Conservation (phyloP, 805 yeast species). For the Pichia cabralensis region DNA sequence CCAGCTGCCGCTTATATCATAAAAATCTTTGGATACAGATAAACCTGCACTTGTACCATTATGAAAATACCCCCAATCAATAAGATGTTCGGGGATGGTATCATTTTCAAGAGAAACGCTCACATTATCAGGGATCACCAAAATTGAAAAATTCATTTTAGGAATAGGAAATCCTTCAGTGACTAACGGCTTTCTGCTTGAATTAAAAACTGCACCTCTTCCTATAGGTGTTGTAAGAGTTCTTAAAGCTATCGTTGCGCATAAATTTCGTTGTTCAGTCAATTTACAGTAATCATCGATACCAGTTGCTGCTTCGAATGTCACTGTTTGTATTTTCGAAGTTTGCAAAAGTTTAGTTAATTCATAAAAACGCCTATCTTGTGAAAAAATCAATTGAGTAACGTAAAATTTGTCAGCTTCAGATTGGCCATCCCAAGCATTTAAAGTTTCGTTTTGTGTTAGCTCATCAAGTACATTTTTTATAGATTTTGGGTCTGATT, state of each 20-base stretch:
- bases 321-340: slow-evolving; percentile 50
- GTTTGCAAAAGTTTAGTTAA: slow-evolving; percentile 64
- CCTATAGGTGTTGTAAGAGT: slow-evolving; percentile 74
- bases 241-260: slow-evolving; percentile 53
- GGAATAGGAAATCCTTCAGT: slow-evolving; percentile 83
- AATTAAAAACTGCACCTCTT: slow-evolving; percentile 60
- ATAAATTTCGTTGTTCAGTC: slow-evolving; percentile 44
- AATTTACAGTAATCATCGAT: slow-evolving; percentile 47
- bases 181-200: slow-evolving; percentile 63
- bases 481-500: slow-evolving; percentile 16
- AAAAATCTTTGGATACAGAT: slow-evolving; percentile 52
- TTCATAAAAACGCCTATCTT: slow-evolving; percentile 73
- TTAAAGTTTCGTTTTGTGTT: slow-evolving; percentile 34
- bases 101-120: slow-evolving; percentile 53
- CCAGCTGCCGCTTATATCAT: slow-evolving; percentile 83
- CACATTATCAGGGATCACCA: slow-evolving; percentile 53
- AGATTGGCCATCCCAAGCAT: slow-evolving; percentile 62
- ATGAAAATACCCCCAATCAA: slow-evolving; percentile 84
- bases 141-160: slow-evolving; percentile 55
- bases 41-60: slow-evolving; percentile 87
- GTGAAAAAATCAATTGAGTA: slow-evolving; percentile 63
- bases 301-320: slow-evolving; percentile 29
- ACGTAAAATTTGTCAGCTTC: slow-evolving; percentile 61
- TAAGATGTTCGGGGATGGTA: slow-evolving; percentile 34
- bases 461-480: slow-evolving; percentile 33